A percentile compares a stretch with the other conserved stretches of the same genome.
phyloP scores from a whole-genome alignment of 129 eudicot genomes.

The Flaveria trinervia region DNA sequence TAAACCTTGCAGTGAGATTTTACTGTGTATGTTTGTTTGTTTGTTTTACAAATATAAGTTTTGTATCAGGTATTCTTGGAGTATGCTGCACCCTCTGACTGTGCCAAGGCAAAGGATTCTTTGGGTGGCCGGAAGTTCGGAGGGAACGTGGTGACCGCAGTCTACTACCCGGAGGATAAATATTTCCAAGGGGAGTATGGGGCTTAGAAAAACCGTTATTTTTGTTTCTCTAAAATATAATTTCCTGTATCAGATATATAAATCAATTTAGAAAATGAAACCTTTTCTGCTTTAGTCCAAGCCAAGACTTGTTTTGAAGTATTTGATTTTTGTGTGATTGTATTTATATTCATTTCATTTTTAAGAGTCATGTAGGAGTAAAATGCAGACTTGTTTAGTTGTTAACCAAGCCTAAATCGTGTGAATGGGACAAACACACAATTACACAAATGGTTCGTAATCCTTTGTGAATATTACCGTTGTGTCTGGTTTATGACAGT shows the following conservation, averaged over 20 bases:
- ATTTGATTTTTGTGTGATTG: background rate
- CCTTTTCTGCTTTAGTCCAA: background rate
- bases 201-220: conserved; percentile 26
- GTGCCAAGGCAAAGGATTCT: conserved; percentile 69
- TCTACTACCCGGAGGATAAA: conserved; percentile 78
- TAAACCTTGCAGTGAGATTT: background rate
- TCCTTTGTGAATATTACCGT: no score
- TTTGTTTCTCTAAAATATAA: background rate
- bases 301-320: background rate
- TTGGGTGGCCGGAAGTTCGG: conserved; percentile 86
- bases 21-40: background rate
- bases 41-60: no score
- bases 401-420: no score
- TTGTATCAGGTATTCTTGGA: conserved; percentile 76
- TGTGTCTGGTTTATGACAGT: no score
- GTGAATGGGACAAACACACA: no score
- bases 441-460: no score
- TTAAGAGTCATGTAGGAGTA: background rate
- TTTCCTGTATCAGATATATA: background rate
- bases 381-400: no score
- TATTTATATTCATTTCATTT: background rate
- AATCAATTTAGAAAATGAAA: background rate
- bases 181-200: conserved; percentile 55
- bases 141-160: conserved; percentile 73
- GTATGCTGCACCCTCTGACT: conserved; percentile 57